phyloP scores from a whole-genome alignment of 1,139 yeast species.

The Suhomyces yuchorum region DNA sequence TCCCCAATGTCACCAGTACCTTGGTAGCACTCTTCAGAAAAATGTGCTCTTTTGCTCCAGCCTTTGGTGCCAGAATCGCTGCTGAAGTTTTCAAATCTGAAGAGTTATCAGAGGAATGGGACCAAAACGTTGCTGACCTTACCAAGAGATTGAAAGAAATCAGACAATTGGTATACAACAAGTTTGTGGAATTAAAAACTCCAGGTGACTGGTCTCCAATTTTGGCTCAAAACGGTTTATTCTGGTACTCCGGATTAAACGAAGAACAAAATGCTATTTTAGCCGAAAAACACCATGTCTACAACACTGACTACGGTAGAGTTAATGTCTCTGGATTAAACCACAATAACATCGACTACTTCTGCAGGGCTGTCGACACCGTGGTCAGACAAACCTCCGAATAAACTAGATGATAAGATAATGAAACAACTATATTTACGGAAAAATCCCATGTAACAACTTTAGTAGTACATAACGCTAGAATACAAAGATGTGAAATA shows the following conservation, averaged over 20 bases:
- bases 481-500: slow-evolving; percentile 4
- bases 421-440: slow-evolving; percentile 6
- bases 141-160: slow-evolving; percentile 33
- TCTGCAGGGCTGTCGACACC: slow-evolving; percentile 38
- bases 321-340: slow-evolving; percentile 50
- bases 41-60: slow-evolving; percentile 50
- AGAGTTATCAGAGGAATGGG: slow-evolving; percentile 35
- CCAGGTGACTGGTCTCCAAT: slow-evolving; percentile 49
- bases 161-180: slow-evolving; percentile 30
- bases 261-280: slow-evolving; percentile 34
- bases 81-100: slow-evolving; percentile 28
- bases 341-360: slow-evolving; percentile 36
- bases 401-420: not conserved
- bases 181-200: slow-evolving; percentile 35
- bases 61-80: slow-evolving; percentile 48
- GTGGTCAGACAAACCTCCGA: slow-evolving; percentile 34
- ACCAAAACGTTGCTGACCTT: slow-evolving; percentile 33
- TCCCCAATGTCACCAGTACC: slow-evolving; percentile 27
- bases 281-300: slow-evolving; percentile 38
- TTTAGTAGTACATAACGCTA: slow-evolving; percentile 9
- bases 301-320: slow-evolving; percentile 41
- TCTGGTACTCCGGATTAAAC: slow-evolving; percentile 47
- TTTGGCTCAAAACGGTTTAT: slow-evolving; percentile 42
- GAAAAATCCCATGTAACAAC: slow-evolving; percentile 4
- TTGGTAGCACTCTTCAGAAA: slow-evolving; percentile 37